Percentiles rank a stretch among this genome's conserved stretches.
Conservation (phyloP, 163 green algal genomes). For the Trebouxiophyceae sp. region DNA sequence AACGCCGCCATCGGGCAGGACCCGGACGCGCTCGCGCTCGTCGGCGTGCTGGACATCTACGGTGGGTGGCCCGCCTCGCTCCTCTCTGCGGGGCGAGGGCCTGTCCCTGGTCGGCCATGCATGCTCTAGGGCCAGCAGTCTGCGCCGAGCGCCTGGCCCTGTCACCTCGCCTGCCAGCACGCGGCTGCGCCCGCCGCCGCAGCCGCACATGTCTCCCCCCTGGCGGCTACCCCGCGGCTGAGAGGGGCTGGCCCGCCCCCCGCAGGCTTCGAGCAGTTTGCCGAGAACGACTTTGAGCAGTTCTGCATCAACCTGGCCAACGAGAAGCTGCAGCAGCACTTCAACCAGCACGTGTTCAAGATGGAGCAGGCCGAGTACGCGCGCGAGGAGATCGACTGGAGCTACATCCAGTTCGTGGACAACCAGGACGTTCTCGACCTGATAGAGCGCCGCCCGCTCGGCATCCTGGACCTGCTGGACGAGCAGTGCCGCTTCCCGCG, state of each 20-base stretch:
- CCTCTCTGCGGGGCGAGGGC: no score
- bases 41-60: constrained; percentile 98
- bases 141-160: no score
- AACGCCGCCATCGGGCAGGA: constrained; percentile 91
- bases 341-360: constrained; percentile 99
- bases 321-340: constrained; percentile 99
- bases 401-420: constrained; percentile 97
- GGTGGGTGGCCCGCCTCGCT: constrained; percentile 31
- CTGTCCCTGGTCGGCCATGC: no score
- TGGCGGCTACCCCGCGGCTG: no score
- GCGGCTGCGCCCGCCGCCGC: no score
- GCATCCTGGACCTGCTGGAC: constrained; percentile 91
- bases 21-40: constrained; percentile 48
- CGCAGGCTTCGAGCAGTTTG: constrained; percentile 92
- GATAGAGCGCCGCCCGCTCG: constrained; percentile 81
- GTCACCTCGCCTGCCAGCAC: no score
- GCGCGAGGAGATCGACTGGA: constrained; percentile 96
- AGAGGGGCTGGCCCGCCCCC: no score
- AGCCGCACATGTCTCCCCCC: no score
- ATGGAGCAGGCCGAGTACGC: constrained; percentile 99
- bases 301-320: constrained; percentile 99
- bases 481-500: constrained; percentile 79
- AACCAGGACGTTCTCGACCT: constrained; percentile 98
- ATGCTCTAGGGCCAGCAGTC: no score
- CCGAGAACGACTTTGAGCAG: constrained; percentile 84